phyloP scores from a whole-genome alignment of 2,329 filamentous ascomycete genomes.

The Emericellopsis cladophorae region DNA sequence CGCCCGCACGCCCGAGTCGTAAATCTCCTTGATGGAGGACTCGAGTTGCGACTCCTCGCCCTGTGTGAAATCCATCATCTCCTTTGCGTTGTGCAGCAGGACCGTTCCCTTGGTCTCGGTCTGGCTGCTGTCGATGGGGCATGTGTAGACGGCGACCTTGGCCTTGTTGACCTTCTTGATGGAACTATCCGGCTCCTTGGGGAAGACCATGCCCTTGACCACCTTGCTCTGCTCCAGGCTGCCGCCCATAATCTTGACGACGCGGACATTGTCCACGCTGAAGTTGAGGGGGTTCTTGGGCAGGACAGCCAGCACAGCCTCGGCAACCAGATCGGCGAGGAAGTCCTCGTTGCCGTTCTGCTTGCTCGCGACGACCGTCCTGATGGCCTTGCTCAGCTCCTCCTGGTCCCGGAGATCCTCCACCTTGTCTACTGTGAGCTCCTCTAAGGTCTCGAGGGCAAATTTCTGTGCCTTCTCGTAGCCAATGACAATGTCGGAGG shows the following conservation, averaged over 20 bases:
- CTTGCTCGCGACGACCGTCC: slow-evolving; percentile 92
- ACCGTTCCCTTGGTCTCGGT: slow-evolving; percentile 99
- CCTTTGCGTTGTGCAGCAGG: slow-evolving; percentile 89
- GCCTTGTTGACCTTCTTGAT: slow-evolving; percentile 86
- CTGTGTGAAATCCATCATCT: slow-evolving; percentile 98
- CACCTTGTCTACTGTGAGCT: slow-evolving; percentile 83
- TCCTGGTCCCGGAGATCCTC: slow-evolving; percentile 67
- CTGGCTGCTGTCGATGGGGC: slow-evolving; percentile 87
- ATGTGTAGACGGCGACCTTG: slow-evolving; percentile 95
- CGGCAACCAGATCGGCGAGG: slow-evolving; percentile 75
- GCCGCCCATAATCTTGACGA: slow-evolving; percentile 99
- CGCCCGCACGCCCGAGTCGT: slow-evolving; percentile 86
- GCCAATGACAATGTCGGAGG: slow-evolving; percentile 90
- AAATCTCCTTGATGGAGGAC: slow-evolving; percentile 81
- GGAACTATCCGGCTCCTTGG: slow-evolving; percentile 82
- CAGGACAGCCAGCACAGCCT: slow-evolving; percentile 73
- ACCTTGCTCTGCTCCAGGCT: slow-evolving; percentile 88
- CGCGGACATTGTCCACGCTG: slow-evolving; percentile 97
- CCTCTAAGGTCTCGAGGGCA: slow-evolving; percentile 74
- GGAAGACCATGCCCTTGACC: slow-evolving; percentile 97
- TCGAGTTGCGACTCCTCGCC: slow-evolving; percentile 92
- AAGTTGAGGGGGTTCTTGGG: slow-evolving; percentile 94
- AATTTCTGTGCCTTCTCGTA: slow-evolving; percentile 92
- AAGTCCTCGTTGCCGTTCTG: slow-evolving; percentile 89
- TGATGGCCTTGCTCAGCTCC: slow-evolving; percentile 88